Conservation (phyloP, 2,329 filamentous ascomycete genomes). For the Xylaria sp. region DNA sequence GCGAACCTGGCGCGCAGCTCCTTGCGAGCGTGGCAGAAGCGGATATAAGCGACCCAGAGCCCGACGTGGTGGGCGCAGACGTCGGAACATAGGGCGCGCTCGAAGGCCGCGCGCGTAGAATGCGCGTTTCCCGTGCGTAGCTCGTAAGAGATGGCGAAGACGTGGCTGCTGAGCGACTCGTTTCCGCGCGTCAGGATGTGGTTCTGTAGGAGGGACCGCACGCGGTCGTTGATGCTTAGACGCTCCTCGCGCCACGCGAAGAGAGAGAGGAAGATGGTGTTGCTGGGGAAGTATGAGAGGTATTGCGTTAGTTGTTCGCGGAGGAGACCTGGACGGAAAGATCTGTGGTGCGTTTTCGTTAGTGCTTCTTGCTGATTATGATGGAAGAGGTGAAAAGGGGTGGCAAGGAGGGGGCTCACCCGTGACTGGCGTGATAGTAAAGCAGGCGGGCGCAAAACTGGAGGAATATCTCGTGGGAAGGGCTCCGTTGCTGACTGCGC, state of each 20-base stretch:
- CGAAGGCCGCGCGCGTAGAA: constrained; percentile 62
- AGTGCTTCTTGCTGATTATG: background rate
- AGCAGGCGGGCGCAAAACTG: constrained; percentile 75
- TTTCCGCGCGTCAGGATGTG: constrained; percentile 56
- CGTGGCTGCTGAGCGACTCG: constrained; percentile 56
- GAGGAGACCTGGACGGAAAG: constrained; percentile 74
- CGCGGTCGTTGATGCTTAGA: constrained; percentile 78
- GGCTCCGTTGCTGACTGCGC: constrained; percentile 48
- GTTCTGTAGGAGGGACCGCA: constrained; percentile 71
- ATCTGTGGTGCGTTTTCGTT: constrained; percentile 51
- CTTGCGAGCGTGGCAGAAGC: constrained; percentile 53
- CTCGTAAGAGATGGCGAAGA: constrained; percentile 65
- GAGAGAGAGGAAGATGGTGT: constrained; percentile 78
- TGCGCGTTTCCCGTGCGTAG: constrained; percentile 59
- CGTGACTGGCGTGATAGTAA: constrained; percentile 69
- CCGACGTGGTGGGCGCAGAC: constrained; percentile 53
- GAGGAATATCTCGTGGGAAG: constrained; percentile 70
- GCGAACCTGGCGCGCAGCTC: constrained; percentile 42
- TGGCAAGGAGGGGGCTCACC: constrained; percentile 52
- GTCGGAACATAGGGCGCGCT: constrained; percentile 58
- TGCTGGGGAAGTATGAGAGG: constrained; percentile 74
- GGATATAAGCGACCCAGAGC: constrained; percentile 63
- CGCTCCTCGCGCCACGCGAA: constrained; percentile 79
- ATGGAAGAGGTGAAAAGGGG: background rate
- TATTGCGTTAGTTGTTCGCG: constrained; percentile 70